These are phyloP conservation scores for Trypanosoma platydactyli DNA, from an alignment of 208 protist species.

Conservation along the genomic window DNA sequence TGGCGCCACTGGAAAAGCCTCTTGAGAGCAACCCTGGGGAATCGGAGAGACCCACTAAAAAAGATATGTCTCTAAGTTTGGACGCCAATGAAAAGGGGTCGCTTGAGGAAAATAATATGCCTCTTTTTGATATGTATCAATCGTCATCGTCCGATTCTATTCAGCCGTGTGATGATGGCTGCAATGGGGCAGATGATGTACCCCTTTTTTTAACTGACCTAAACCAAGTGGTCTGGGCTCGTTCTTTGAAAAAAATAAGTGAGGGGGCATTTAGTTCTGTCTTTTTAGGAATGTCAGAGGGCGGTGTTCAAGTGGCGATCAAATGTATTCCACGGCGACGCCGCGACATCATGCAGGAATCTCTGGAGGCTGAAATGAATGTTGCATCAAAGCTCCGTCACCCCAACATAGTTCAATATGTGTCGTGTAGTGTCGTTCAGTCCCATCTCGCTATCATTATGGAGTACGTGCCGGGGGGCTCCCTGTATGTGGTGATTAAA, in stretches of 20 bases:
- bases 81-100: neutral
- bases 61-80: too few relatives aligned
- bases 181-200: constrained; percentile 33
- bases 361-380: constrained; percentile 64
- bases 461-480: constrained; percentile 84
- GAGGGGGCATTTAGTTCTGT: constrained; percentile 69
- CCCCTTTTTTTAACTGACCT: constrained; percentile 58
- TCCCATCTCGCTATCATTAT: constrained; percentile 79
- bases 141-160: constrained; percentile 9
- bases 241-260: constrained; percentile 61
- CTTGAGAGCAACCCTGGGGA: too few relatives aligned
- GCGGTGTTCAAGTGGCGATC: constrained; percentile 78
- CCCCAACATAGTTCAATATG: constrained; percentile 81
- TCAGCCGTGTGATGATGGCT: constrained; percentile 15
- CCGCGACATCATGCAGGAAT: constrained; percentile 61
- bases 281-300: constrained; percentile 69
- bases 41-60: too few relatives aligned
- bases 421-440: constrained; percentile 59
- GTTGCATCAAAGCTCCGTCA: constrained; percentile 61
- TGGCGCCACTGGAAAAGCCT: neutral
- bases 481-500: constrained; percentile 66
- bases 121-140: constrained; percentile 25
- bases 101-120: neutral
- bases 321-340: constrained; percentile 71
- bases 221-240: constrained; percentile 56